phyloP scores from a whole-genome alignment of 1,284 basidiomycete genomes.

The Ustilago tritici region DNA sequence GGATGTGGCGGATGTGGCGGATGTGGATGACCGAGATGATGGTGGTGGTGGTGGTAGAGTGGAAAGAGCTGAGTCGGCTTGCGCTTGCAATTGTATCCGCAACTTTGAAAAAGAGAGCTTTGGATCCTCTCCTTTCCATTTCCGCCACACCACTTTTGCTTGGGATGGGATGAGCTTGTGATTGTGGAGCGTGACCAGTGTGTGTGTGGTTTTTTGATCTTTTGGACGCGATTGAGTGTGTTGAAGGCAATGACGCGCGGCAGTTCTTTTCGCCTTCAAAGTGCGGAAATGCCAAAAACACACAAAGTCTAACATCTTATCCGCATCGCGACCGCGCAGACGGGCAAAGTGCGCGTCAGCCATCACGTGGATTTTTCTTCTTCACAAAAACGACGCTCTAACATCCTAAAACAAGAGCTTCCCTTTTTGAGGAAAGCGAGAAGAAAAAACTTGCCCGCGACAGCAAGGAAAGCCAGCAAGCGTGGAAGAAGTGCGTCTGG shows the following conservation, averaged over 20 bases:
- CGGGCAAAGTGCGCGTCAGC: slow-evolving; percentile 2
- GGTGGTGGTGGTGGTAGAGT: slow-evolving; percentile 25
- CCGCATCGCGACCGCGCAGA: neutral
- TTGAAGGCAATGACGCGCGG: slow-evolving; percentile 19
- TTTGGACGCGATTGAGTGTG: neutral
- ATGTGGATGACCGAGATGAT: slow-evolving; percentile 11
- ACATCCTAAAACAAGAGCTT: slow-evolving; percentile 6
- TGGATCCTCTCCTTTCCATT: slow-evolving; percentile 5
- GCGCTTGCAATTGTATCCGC: neutral
- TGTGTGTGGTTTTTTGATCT: slow-evolving; percentile 10
- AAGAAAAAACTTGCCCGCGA: slow-evolving; percentile 35
- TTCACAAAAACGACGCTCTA: slow-evolving; percentile 4
- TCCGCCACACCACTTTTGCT: slow-evolving; percentile 2
- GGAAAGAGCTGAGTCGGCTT: slow-evolving; percentile 16
- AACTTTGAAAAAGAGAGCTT: neutral
- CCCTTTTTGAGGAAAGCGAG: slow-evolving; percentile 2
- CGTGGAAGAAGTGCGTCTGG: neutral
- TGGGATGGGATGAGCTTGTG: neutral
- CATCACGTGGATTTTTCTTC: slow-evolving; percentile 22
- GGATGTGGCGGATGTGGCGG: neutral
- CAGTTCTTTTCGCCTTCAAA: neutral
- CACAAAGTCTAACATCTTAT: slow-evolving; percentile 1
- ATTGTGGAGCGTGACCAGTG: slow-evolving; percentile 29
- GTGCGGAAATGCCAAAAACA: neutral
- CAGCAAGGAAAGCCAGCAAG: neutral